Evolutionary conservation across 2,329 filamentous ascomycete species (phyloP), one percentile per base, ranked within the genome.

Genomic region (Metarhizium rileyi): DNA sequence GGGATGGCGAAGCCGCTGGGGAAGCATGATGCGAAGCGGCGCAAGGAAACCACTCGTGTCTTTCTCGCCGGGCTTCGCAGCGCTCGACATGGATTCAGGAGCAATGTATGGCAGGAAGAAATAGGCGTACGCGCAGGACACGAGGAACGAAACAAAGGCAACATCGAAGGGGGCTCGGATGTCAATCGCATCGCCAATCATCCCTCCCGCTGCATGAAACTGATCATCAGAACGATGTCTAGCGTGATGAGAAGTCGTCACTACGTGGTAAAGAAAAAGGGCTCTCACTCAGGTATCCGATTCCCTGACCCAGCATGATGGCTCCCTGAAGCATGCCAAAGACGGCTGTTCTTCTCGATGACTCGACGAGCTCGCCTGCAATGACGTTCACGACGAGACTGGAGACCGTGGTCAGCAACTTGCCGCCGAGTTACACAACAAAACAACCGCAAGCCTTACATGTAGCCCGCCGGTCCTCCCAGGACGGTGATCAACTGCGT

Each of bases 401-500:
- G 40, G 23, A 5, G 5, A 9, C n/a, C 27, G 30, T 12, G 25
- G 14, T 28, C 18, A 30, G 3, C 18, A 18, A 20, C 18, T 38
- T 10, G 35, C 7, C 18, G 18, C 35, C 16, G n/a, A 38, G 10
- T 14, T 7, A 14, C 35, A 36, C 33, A n/a, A 5, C 10, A 5
- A 14, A 4, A 36, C 35, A 20, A 16, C 12, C 12, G 22, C 26
- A 25, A 30, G n/a, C 28, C 67, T 53, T 49, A 71, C 66, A 87
- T 74, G 57, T 86, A 87, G 0, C 84, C 84, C 0, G 77, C 77
- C 0, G 84, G 84, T 0, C 84, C 84, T 0, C 84, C 84, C 2
- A 87, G 55, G 16, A 87, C 70, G 0, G 81, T 86, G 48, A 87
- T 82, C 16, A 83, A 65, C 65, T 88, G 84, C 0, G 78, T 83